Percentiles rank a stretch among this genome's conserved stretches.
Evolutionary conservation across 306 rosid genomes (phyloP).

Genomic region (Astragalus membranaceus): DNA sequence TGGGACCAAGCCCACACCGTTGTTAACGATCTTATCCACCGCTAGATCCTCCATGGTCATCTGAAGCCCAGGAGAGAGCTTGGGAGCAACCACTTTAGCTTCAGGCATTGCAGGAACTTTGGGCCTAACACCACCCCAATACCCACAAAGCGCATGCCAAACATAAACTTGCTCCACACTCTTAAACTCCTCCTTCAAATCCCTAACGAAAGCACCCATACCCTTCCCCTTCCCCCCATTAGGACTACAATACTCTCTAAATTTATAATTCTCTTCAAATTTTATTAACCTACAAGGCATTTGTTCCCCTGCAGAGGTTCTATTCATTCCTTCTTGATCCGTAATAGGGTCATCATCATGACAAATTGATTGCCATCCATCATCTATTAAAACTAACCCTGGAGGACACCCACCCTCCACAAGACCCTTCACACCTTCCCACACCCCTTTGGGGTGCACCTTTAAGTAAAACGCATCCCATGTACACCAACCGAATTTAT

Average conservation of each 20-base stretch:
- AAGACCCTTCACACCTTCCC: constrained; percentile 49
- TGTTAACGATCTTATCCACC: constrained; percentile 51
- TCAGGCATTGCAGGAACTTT: constrained; percentile 34
- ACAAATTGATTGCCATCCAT: constrained; percentile 66
- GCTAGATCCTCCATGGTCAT: constrained; percentile 69
- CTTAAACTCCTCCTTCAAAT: constrained; percentile 52
- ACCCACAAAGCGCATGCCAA: constrained; percentile 83
- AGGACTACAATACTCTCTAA: constrained; percentile 31
- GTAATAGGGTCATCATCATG: constrained; percentile 44
- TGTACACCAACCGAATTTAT: constrained; percentile 80
- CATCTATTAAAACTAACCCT: constrained; percentile 59
- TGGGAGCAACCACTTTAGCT: constrained; percentile 43
- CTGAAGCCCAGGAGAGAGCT: constrained; percentile 32
- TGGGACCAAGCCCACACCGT: constrained; percentile 64
- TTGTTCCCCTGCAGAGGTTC: constrained; percentile 59
- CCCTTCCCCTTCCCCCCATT: constrained; percentile 6
- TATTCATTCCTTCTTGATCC: constrained; percentile 33
- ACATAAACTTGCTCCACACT: constrained; percentile 58
- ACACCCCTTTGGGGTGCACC: constrained; percentile 57
- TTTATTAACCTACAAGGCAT: constrained; percentile 56
- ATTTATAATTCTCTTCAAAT: constrained; percentile 56
- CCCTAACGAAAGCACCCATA: constrained; percentile 53
- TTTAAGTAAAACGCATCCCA: constrained; percentile 82
- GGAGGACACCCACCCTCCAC: constrained; percentile 83
- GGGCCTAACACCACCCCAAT: constrained; percentile 74